Evolutionary conservation across 1,139 yeast genomes (phyloP).

Genomic region (Casaregolazyma lundiana): DNA sequence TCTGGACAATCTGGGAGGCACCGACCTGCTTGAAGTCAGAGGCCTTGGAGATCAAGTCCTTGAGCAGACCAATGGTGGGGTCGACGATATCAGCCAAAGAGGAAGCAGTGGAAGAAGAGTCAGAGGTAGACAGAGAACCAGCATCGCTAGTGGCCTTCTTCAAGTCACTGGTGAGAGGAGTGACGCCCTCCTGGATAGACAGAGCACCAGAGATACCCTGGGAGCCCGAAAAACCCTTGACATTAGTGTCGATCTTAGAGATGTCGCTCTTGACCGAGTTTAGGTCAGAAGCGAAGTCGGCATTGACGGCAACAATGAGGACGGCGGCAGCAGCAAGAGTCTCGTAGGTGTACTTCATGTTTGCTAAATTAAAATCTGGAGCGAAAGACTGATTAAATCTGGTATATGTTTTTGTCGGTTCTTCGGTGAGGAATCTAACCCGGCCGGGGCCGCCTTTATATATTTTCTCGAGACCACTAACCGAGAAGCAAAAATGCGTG

Average conservation of each 20-base stretch:
- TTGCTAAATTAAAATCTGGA: background rate
- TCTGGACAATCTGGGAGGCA: slow-evolving; percentile 17
- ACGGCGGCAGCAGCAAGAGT: slow-evolving; percentile 26
- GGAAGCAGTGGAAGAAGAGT: slow-evolving; percentile 11
- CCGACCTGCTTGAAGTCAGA: slow-evolving; percentile 16
- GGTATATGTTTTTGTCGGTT: background rate
- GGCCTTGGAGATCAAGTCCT: slow-evolving; percentile 13
- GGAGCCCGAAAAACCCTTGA: slow-evolving; percentile 13
- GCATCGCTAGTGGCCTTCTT: slow-evolving; percentile 10
- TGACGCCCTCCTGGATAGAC: slow-evolving; percentile 18
- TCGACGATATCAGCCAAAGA: background rate
- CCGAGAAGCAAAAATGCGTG: slow-evolving; percentile 1
- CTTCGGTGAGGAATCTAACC: background rate
- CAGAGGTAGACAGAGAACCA: slow-evolving; percentile 11
- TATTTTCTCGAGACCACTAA: background rate
- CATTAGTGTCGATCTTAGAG: slow-evolving; percentile 13
- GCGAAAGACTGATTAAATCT: background rate
- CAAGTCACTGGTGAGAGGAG: slow-evolving; percentile 15
- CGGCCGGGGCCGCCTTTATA: background rate
- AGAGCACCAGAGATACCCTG: slow-evolving; percentile 24
- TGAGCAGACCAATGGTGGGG: slow-evolving; percentile 12
- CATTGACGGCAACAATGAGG: slow-evolving; percentile 25
- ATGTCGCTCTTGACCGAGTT: slow-evolving; percentile 14
- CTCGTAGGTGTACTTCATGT: background rate
- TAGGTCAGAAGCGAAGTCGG: slow-evolving; percentile 28